Evolutionary conservation across 2,329 filamentous ascomycete species (phyloP).

Genomic region (Paramyrothecium sp.): DNA sequence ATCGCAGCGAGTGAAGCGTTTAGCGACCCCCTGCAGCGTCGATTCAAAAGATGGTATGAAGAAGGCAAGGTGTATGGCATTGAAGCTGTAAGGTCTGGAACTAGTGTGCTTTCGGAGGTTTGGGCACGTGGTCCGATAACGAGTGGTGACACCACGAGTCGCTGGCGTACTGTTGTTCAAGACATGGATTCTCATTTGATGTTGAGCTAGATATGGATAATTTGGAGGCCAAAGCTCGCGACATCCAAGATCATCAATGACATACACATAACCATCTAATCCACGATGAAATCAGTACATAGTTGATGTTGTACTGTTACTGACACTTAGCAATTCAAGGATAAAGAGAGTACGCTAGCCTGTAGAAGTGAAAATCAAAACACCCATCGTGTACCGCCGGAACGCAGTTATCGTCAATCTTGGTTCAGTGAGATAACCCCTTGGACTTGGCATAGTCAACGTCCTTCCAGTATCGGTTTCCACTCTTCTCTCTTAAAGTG

Average conservation of each 20-base stretch:
- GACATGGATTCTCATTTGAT: constrained; percentile 1
- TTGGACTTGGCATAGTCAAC: constrained; percentile 2
- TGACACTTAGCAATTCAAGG: too few species aligned
- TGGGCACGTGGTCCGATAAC: constrained; percentile 5
- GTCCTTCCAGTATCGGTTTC: constrained; percentile 9
- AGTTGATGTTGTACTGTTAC: too few species aligned
- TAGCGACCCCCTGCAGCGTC: constrained; percentile 4
- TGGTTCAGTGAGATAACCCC: background rate
- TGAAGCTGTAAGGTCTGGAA: constrained; percentile 9
- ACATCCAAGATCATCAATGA: too few species aligned
- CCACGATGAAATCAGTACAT: too few species aligned
- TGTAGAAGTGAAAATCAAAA: too few species aligned
- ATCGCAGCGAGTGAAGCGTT: constrained; percentile 11
- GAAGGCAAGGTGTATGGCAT: constrained; percentile 10
- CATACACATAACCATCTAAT: too few species aligned
- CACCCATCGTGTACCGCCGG: too few species aligned
- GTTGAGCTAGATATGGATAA: background rate
- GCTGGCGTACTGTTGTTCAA: constrained; percentile 2
- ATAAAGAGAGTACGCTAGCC: too few species aligned
- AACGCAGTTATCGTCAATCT: too few species aligned
- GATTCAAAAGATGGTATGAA: constrained; percentile 12
- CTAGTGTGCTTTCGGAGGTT: constrained; percentile 6
- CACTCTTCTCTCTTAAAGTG: constrained; percentile 2
- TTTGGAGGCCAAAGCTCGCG: too few species aligned
- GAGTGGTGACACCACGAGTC: constrained; percentile 1